Conservation (phyloP, 495 filamentous ascomycete genomes). For the Neurospora hispaniola region DNA sequence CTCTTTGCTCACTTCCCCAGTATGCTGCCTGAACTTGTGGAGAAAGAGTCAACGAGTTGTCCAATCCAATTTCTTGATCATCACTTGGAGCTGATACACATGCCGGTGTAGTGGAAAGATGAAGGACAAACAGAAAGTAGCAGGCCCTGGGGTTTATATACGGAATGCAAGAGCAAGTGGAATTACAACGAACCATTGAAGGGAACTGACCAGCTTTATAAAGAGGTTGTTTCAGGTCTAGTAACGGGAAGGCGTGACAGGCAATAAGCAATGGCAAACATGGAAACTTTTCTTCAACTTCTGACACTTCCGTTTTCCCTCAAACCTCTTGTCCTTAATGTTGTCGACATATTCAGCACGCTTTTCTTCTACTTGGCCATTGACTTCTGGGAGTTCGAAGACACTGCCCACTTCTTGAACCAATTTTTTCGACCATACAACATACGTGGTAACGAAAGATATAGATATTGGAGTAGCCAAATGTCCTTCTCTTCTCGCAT, state of each 20-base stretch:
- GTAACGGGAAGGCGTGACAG: not conserved
- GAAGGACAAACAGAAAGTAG: not conserved
- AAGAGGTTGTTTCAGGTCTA: not conserved
- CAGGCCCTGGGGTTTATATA: not conserved
- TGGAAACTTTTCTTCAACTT: not conserved
- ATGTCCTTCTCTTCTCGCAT: not conserved
- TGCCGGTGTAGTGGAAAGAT: not conserved
- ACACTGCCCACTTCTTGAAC: not conserved
- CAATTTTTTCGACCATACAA: not conserved
- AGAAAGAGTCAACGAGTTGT: not conserved
- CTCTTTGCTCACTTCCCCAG: too few relatives aligned
- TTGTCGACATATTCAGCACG: not conserved
- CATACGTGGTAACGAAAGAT: not conserved
- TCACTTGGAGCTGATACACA: not conserved
- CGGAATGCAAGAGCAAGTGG: not conserved
- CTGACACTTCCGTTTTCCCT: not conserved
- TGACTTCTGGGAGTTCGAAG: not conserved
- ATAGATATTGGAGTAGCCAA: not conserved
- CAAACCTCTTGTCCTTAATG: not conserved
- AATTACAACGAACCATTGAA: not conserved
- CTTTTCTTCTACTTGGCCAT: not conserved
- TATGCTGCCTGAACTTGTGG: not conserved
- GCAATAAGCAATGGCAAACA: not conserved
- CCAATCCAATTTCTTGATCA: not conserved
- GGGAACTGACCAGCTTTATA: not conserved